Conservation (phyloP, 495 filamentous ascomycete genomes). For the Poronia punctata region DNA sequence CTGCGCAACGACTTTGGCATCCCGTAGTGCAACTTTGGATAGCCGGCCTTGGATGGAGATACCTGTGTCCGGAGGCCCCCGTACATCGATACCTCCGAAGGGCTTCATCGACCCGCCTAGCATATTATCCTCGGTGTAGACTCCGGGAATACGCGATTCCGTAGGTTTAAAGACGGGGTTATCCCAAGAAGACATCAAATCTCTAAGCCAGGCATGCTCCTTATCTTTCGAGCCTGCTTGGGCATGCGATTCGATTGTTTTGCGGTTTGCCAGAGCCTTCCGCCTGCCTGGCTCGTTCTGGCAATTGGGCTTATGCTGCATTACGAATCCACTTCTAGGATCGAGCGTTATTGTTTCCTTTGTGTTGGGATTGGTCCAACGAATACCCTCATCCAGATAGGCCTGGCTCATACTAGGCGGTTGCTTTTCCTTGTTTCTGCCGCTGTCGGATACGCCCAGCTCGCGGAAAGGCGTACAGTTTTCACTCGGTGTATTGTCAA, state of each 20-base stretch:
- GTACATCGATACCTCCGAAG: constrained; percentile 7
- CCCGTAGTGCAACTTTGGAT: constrained; percentile 56
- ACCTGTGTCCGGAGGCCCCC: constrained; percentile 17
- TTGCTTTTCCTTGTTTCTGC: neutral
- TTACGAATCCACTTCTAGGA: constrained; percentile 53
- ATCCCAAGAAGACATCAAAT: constrained; percentile 29
- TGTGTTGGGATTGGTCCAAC: constrained; percentile 65
- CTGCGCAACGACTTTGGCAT: constrained; percentile 66
- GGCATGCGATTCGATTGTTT: neutral
- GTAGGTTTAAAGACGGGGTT: constrained; percentile 33
- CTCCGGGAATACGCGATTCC: constrained; percentile 31
- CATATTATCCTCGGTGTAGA: constrained; percentile 20
- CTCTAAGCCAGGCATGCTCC: constrained; percentile 32
- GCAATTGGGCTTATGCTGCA: constrained; percentile 8
- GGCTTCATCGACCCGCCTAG: constrained; percentile 22
- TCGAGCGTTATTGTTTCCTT: constrained; percentile 53
- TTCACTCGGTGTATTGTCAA: neutral
- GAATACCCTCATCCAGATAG: constrained; percentile 31
- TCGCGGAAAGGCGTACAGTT: too few relatives aligned
- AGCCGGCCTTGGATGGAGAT: constrained; percentile 12
- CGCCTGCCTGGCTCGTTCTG: constrained; percentile 1
- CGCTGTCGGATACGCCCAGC: too few relatives aligned
- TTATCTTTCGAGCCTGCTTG: constrained; percentile 12
- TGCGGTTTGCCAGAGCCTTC: neutral
- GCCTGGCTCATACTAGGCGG: too few relatives aligned